These are phyloP conservation scores for Candida glucosophila DNA, from an alignment of 1,139 yeast species.

Conservation along the genomic window DNA sequence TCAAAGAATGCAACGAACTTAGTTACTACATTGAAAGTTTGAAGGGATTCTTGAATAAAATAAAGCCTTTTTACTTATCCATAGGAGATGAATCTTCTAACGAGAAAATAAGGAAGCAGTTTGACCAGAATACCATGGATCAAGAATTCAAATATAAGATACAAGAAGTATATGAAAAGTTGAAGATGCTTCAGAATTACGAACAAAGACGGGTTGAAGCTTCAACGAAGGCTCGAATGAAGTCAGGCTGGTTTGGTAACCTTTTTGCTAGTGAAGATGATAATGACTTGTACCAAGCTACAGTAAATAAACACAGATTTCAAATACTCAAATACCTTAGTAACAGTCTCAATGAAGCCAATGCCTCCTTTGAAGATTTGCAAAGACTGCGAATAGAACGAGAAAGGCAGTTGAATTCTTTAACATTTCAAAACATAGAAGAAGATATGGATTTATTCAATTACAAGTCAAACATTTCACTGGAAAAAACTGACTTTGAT, in stretches of 20 bases:
- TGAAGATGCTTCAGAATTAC: conserved; percentile 41
- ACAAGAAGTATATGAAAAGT: conserved; percentile 42
- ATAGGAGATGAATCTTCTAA: conserved; percentile 19
- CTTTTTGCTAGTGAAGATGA: conserved; percentile 23
- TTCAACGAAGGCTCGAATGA: conserved; percentile 4
- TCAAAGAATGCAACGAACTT: conserved; percentile 41
- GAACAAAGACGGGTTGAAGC: conserved; percentile 38
- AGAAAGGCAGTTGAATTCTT: conserved; percentile 30
- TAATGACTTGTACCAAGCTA: conserved; percentile 16
- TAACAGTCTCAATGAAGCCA: conserved; percentile 24
- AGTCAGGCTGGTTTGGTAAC: conserved; percentile 16
- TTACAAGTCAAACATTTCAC: conserved; percentile 2
- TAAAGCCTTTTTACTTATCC: conserved; percentile 38
- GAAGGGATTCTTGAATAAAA: conserved; percentile 26
- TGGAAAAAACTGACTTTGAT: conserved; percentile 2
- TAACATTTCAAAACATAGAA: conserved; percentile 36
- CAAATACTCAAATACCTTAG: conserved; percentile 33
- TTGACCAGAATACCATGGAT: conserved; percentile 47
- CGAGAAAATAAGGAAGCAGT: conserved; percentile 20
- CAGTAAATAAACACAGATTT: conserved; percentile 23
- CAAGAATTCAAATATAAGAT: conserved; percentile 44
- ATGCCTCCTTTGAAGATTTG: conserved; percentile 28
- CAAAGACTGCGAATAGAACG: conserved; percentile 34
- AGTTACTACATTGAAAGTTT: conserved; percentile 32
- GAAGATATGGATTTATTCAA: conserved; percentile 16